These are phyloP conservation scores for Catenaria anguillulae DNA, from an alignment of 371 early-diverging fungal genomes.

Conservation along the genomic window DNA sequence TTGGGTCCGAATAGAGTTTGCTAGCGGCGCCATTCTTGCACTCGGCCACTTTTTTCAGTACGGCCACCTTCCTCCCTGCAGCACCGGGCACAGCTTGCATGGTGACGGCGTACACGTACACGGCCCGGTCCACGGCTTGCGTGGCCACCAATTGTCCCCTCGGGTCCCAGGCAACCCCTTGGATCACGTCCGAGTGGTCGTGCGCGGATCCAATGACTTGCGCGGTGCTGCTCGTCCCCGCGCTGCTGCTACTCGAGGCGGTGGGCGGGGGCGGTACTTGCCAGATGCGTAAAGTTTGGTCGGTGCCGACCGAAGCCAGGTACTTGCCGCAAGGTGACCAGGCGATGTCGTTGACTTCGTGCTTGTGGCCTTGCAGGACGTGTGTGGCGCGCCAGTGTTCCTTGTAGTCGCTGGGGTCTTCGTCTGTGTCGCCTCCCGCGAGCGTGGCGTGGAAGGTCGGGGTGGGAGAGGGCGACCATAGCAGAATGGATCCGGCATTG, in stretches of 20 bases:
- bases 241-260: too few species aligned
- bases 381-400: neutral
- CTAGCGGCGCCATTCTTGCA: too few species aligned
- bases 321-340: slow-evolving; percentile 86
- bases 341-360: slow-evolving; percentile 82
- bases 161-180: slow-evolving; percentile 94
- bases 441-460: too few species aligned
- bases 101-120: too few species aligned
- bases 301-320: slow-evolving; percentile 78
- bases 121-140: slow-evolving; percentile 79
- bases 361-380: neutral
- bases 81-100: too few species aligned
- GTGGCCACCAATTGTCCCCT: slow-evolving; percentile 70
- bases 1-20: slow-evolving; percentile 53
- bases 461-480: neutral
- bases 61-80: too few species aligned
- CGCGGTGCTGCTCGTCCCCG: too few species aligned
- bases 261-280: too few species aligned
- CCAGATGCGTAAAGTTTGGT: slow-evolving; percentile 85
- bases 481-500: slow-evolving; percentile 43
- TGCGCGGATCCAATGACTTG: slow-evolving; percentile 45
- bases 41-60: neutral
- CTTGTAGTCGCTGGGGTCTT: neutral
- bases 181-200: slow-evolving; percentile 60
- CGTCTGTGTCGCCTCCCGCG: neutral